phyloP scores from a whole-genome alignment of 371 early-diverging fungal species.

The Neoconidiobolus thromboides region DNA sequence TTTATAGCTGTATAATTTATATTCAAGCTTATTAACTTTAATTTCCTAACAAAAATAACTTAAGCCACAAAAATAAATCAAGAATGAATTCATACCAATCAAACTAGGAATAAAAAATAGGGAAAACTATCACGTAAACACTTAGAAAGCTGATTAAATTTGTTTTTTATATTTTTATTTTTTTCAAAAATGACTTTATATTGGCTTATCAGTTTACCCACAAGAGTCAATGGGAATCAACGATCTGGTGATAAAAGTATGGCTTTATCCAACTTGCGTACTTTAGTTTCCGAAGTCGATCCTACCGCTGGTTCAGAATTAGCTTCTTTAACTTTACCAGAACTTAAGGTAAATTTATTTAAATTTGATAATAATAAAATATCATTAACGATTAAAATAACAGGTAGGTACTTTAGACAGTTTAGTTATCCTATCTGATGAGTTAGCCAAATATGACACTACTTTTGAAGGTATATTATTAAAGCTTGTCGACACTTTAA shows the following conservation, averaged over 20 bases:
- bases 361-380: background rate
- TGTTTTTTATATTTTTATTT: no score
- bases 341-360: conserved; percentile 4
- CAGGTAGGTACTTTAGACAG: conserved; percentile 89
- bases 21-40: no score
- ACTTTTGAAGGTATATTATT: conserved; percentile 45
- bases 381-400: background rate
- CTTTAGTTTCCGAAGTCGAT: background rate
- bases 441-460: conserved; percentile 67
- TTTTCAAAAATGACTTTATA: background rate
- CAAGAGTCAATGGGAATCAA: background rate
- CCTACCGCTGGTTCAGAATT: background rate
- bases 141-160: no score
- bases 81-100: no score
- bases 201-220: conserved; percentile 5
- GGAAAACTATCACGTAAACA: no score
- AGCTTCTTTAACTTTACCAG: conserved; percentile 2
- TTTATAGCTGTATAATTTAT: no score
- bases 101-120: no score
- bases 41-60: no score
- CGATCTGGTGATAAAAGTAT: background rate
- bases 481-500: conserved; percentile 67
- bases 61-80: no score
- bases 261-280: background rate
- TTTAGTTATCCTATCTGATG: conserved; percentile 78